These are phyloP conservation scores for Cubamyces lactineus DNA, from an alignment of 768 basidiomycete genomes.

Conservation along the genomic window DNA sequence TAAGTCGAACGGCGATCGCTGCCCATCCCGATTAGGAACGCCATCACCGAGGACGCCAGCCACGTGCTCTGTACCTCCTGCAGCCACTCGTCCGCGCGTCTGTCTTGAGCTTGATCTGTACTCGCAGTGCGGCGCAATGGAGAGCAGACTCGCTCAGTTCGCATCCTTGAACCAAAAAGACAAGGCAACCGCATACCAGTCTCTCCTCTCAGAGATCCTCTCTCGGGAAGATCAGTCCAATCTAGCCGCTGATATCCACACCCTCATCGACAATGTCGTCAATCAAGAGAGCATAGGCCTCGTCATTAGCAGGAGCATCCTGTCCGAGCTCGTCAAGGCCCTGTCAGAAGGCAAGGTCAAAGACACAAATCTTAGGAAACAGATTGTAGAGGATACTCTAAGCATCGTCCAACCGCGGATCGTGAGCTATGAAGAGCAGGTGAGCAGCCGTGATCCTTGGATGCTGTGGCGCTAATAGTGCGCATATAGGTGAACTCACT, in stretches of 20 bases:
- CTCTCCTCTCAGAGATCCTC: constrained; percentile 70
- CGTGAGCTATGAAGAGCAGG: constrained; percentile 96
- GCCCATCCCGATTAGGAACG: constrained; percentile 2
- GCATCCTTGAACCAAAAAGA: constrained; percentile 78
- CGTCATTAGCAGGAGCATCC: constrained; percentile 86
- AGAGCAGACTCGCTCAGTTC: constrained; percentile 64
- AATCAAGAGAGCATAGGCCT: constrained; percentile 82
- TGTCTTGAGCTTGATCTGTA: not conserved
- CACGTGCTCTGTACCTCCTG: constrained; percentile 4
- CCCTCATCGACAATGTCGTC: constrained; percentile 78
- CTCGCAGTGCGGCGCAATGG: constrained; percentile 48
- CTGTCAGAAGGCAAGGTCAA: constrained; percentile 60
- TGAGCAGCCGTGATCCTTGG: constrained; percentile 39
- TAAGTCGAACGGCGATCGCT: constrained; percentile 6
- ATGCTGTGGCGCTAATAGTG: constrained; percentile 5
- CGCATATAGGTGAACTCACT: constrained; percentile 73
- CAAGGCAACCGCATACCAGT: constrained; percentile 74
- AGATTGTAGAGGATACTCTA: constrained; percentile 77
- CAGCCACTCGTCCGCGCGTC: constrained; percentile 14
- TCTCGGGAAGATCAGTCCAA: constrained; percentile 48
- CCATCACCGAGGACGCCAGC: not conserved
- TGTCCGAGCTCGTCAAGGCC: constrained; percentile 80
- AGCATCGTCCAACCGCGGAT: constrained; percentile 72
- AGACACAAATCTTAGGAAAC: constrained; percentile 62
- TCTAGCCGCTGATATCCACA: constrained; percentile 61